Evolutionary conservation across 1,139 yeast species (phyloP).

Genomic region (Sugiyamaella castrensis): DNA sequence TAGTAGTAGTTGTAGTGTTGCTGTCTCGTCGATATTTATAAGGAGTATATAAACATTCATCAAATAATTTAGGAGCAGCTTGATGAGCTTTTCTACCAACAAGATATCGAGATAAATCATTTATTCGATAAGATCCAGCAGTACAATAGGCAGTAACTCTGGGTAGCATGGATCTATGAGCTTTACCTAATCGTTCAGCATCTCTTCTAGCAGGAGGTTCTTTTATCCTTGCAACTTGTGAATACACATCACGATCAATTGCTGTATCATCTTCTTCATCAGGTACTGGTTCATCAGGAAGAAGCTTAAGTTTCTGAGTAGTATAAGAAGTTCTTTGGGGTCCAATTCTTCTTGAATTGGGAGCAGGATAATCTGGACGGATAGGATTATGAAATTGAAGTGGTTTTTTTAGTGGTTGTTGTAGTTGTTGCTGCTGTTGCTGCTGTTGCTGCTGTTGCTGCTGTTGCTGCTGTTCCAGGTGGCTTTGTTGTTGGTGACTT

Average conservation of each 20-base stretch:
- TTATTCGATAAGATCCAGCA: slow-evolving; percentile 87
- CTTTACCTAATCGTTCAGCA: slow-evolving; percentile 89
- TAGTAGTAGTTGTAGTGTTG: neutral
- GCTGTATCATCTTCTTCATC: slow-evolving; percentile 36
- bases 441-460: neutral
- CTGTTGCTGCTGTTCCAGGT: neutral
- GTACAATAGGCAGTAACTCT: slow-evolving; percentile 96
- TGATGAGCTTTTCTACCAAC: slow-evolving; percentile 64
- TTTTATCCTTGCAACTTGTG: slow-evolving; percentile 79
- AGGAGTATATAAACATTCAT: slow-evolving; percentile 91
- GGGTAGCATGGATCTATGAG: slow-evolving; percentile 62
- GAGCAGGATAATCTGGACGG: slow-evolving; percentile 1
- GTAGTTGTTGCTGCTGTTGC: slow-evolving; percentile 6
- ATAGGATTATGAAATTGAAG: slow-evolving; percentile 5
- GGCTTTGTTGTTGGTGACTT: slow-evolving; percentile 7
- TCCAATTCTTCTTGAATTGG: slow-evolving; percentile 48
- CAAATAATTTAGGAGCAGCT: slow-evolving; percentile 84
- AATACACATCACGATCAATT: slow-evolving; percentile 60
- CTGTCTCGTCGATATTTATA: slow-evolving; percentile 65
- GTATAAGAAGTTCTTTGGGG: slow-evolving; percentile 88
- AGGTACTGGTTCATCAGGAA: slow-evolving; percentile 75
- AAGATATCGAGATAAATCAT: slow-evolving; percentile 80
- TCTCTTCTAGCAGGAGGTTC: slow-evolving; percentile 92
- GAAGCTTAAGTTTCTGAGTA: slow-evolving; percentile 76
- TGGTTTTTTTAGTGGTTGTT: neutral